Base-by-base conservation (phyloP, 768 basidiomycete genomes). In the Phanerochaete sordida region DNA sequence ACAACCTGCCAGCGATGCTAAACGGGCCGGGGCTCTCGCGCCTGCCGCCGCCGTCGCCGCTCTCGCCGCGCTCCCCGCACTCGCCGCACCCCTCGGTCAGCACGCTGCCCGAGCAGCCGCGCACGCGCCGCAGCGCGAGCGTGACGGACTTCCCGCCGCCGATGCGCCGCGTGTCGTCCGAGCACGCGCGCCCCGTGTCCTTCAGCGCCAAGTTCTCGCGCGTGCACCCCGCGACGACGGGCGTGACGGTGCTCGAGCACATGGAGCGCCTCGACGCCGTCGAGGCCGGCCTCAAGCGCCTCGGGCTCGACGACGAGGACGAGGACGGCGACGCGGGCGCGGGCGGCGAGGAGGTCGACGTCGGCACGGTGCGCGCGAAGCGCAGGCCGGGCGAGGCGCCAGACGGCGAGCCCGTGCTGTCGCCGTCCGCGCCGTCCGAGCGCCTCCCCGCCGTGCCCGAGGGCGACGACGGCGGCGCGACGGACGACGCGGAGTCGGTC, bases 181-280 rank as follows among this genome's bases (percentile, higher is more conserved):
- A 88, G 67, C 76, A 79, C 28, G 77, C 84, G 21, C 82, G 92
- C 33, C 91, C 92, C 0, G 87, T 93, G 15, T 89, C 91, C 3
- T 91, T 93, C 70, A 85, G 86, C 13, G 82, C 86, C n/a, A 93
- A 92, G 73, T 90, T 90, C 72, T 84, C 88, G 68, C 83, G 86
- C 50, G 86, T 93, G 33, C 89, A 91, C 68, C 91, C 91, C 48
- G 90, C 89, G 37, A 92, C 91, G 28, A 93, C 91, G 0, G 93
- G 93, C 12, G 91, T 94, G 26, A 88, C 85, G 11, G 87, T 94
- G 50, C 79, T 95, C 37, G 90, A 91, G 67, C 91, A 93, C 64
- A 79, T 95, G 64, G 93, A 95, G 68, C 84, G 90, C 48, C 73
- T 95, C 48, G 93, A 95, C 69, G 87, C 84, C 16, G 90, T 90